Percentiles rank a stretch among this genome's conserved stretches.
Conservation (phyloP, 2,329 filamentous ascomycete genomes). For the Cladophialophora yegresii region DNA sequence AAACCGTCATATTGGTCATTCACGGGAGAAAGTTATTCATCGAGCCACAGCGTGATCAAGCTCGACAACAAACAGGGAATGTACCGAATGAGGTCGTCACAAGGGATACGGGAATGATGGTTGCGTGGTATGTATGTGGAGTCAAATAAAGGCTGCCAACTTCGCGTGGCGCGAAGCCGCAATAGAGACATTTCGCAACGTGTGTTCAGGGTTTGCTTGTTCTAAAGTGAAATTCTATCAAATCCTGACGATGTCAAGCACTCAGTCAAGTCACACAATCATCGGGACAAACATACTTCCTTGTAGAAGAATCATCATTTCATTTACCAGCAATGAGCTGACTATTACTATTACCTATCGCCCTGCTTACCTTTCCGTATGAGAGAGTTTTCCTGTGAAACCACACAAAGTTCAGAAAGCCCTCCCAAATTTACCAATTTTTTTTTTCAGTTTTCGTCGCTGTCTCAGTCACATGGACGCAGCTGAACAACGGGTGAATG, state of each 20-base stretch:
- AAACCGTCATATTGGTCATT: constrained; percentile 1
- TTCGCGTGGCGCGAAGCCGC: no score
- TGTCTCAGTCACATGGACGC: not conserved
- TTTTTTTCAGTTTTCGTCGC: no score
- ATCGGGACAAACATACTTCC: not conserved
- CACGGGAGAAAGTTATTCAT: not conserved
- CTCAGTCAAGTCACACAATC: no score
- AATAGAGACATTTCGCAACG: not conserved
- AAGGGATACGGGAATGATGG: not conserved
- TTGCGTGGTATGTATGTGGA: not conserved
- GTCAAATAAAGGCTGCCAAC: not conserved
- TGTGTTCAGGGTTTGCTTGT: no score
- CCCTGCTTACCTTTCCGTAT: not conserved
- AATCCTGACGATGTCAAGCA: no score
- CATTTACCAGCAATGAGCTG: not conserved
- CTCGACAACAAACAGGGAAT: not conserved
- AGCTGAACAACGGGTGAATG: not conserved
- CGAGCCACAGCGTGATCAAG: not conserved
- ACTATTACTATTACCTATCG: not conserved
- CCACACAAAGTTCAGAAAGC: not conserved
- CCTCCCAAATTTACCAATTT: not conserved
- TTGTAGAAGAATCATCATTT: not conserved
- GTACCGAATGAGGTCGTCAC: not conserved
- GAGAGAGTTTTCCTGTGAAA: not conserved
- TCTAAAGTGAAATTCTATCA: not conserved